Evolutionary conservation across 768 basidiomycete genomes (phyloP).

Genomic region (Psilocybe sp.): DNA sequence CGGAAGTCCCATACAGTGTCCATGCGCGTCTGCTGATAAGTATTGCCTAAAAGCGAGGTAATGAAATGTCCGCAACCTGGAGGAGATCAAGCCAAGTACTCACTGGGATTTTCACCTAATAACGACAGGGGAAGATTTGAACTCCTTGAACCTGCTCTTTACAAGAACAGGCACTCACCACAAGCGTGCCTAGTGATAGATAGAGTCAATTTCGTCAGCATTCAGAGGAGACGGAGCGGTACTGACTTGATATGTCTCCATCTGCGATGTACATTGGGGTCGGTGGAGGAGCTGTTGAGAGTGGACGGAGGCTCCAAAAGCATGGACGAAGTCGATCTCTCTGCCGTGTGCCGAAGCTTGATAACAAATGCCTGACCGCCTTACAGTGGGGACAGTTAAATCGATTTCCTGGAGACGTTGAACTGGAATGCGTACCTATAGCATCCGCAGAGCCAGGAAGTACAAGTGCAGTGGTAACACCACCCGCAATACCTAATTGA

Average conservation of each 20-base stretch:
- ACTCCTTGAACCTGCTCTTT: not conserved
- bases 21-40: conserved; percentile 56
- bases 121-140: not conserved
- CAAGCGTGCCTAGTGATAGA: conserved; percentile 47
- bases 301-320: conserved; percentile 72
- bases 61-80: not conserved
- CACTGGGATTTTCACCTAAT: conserved; percentile 57
- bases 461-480: conserved; percentile 74
- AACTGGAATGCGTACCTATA: conserved; percentile 41
- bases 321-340: conserved; percentile 71
- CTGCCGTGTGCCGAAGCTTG: conserved; percentile 71
- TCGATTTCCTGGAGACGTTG: not conserved
- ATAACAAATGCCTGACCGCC: conserved; percentile 43
- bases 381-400: not conserved
- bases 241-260: conserved; percentile 79
- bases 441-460: conserved; percentile 72
- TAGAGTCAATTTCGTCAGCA: not conserved
- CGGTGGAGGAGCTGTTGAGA: conserved; percentile 47
- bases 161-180: conserved; percentile 34
- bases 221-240: not conserved
- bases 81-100: conserved; percentile 8
- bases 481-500: conserved; percentile 68
- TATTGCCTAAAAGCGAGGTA: conserved; percentile 20
- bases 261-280: conserved; percentile 44
- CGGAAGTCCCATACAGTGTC: conserved; percentile 71